Base-by-base conservation (phyloP, 345 rosid genomes). In the Hypericum perforatum region DNA sequence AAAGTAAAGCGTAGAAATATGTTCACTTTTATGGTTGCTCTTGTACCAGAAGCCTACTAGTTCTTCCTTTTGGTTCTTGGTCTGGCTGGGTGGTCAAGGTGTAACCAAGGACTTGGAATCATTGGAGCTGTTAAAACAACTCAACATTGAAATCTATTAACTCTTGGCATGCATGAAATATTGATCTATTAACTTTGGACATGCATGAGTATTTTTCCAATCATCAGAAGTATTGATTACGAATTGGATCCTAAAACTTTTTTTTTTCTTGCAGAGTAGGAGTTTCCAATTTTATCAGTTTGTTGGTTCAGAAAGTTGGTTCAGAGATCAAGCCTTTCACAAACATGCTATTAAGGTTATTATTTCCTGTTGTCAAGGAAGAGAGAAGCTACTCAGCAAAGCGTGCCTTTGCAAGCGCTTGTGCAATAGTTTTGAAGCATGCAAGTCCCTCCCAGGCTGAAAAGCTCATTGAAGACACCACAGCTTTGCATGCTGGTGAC, bases 371-470 rank as follows among this genome's bases (percentile, higher is more conserved):
- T 56, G 95, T 78, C 37, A 79, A 14, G 70, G 89, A 85, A 63
- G 96, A 87, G 76, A 87, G 65, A 83, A 87, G 96, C 66, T 60
- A 75, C 56, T 79, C 76, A 8, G 82, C 78, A 48, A 91, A 85
- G 67, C 95, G 95, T 74, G 84, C 98, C n/a, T 91, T 86, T 66
- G 82, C 96, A 63, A 74, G 80, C 71, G 86, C 98, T 22, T 91
- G 95, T 74, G 87, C 82, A 54, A 49, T 75, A 48, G 77, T 85
- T 58, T 70, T 91, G 76, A 91, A 91, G 76, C 60, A 79, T 74
- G 73, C 95, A 65, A 58, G 64, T 67, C 64, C 84, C 39, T 70
- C 89, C 60, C 89, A 77, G 63, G 92, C 85, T 43, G 74, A 82
- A 64, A 82, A 74, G 75, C 68, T 91, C 62, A 82, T 91, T 41